Evolutionary conservation across 2,329 filamentous ascomycete species (phyloP).

Genomic region (Plenodomus biglobosus): DNA sequence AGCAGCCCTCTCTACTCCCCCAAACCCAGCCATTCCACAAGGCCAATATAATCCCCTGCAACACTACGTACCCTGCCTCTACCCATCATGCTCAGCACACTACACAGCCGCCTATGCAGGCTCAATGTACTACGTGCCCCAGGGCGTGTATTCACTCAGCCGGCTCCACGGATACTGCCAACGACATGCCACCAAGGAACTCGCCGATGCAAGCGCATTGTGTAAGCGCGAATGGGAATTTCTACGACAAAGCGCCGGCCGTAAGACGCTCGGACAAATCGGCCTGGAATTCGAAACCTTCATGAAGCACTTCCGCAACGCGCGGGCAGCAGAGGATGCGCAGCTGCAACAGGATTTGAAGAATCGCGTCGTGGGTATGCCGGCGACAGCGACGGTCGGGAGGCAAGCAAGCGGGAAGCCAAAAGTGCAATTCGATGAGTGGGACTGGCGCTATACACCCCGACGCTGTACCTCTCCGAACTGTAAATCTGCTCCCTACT

Average conservation of each 20-base stretch:
- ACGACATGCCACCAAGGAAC: conserved; percentile 30
- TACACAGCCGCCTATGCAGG: conserved; percentile 28
- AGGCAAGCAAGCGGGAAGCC: too few relatives aligned
- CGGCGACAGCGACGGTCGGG: background rate
- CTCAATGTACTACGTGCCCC: conserved; percentile 31
- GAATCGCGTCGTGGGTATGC: conserved; percentile 18
- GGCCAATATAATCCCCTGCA: conserved; percentile 35
- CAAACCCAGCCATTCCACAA: conserved; percentile 3
- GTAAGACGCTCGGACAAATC: conserved; percentile 33
- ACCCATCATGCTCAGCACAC: conserved; percentile 25
- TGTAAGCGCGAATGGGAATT: conserved; percentile 32
- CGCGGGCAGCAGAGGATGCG: conserved; percentile 12
- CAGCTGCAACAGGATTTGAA: conserved; percentile 14
- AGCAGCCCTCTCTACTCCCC: conserved; percentile 8
- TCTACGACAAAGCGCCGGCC: conserved; percentile 37
- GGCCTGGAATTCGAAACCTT: conserved; percentile 33
- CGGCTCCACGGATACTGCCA: conserved; percentile 34
- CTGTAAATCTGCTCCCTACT: conserved; percentile 25
- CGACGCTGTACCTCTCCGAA: conserved; percentile 28
- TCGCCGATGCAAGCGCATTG: conserved; percentile 24
- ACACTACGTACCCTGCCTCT: conserved; percentile 36
- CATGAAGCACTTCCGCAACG: conserved; percentile 17
- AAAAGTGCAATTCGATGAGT: conserved; percentile 5
- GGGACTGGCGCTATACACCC: conserved; percentile 32
- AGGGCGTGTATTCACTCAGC: conserved; percentile 30